phyloP scores from a whole-genome alignment of 2,329 filamentous ascomycete genomes.

The Helminthosporium solani region DNA sequence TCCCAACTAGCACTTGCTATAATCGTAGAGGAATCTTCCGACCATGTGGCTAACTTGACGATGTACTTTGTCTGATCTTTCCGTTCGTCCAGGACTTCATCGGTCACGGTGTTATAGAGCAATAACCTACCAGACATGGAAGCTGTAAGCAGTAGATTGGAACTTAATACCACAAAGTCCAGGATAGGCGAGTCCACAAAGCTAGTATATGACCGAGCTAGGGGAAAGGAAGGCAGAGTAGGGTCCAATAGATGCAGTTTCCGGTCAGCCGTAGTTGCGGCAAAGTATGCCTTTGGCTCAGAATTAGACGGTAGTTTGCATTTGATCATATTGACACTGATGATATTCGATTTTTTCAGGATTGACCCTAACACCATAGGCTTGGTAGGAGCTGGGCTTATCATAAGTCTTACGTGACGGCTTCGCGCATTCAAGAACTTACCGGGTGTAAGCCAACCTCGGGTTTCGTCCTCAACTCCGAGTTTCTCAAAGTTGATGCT shows the following conservation, averaged over 20 bases:
- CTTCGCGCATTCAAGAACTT: constrained; percentile 11
- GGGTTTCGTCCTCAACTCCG: constrained; percentile 46
- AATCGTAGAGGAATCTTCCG: constrained; percentile 31
- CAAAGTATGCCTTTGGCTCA: constrained; percentile 25
- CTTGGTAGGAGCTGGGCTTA: constrained; percentile 46
- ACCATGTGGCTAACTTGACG: constrained; percentile 51
- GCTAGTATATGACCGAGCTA: constrained; percentile 40
- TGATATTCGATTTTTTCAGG: constrained; percentile 55
- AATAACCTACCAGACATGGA: constrained; percentile 61
- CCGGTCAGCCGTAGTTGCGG: constrained; percentile 41
- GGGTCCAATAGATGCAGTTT: constrained; percentile 51
- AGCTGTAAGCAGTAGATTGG: constrained; percentile 52
- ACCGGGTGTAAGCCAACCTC: constrained; percentile 52
- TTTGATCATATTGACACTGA: constrained; percentile 50
- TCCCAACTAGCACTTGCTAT: constrained; percentile 65
- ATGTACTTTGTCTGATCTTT: constrained; percentile 62
- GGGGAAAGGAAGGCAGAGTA: constrained; percentile 28
- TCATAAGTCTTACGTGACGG: not conserved
- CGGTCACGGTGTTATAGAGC: constrained; percentile 46
- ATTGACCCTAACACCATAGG: constrained; percentile 46
- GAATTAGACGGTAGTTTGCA: constrained; percentile 26
- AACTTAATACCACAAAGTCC: constrained; percentile 48
- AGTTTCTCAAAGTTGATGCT: constrained; percentile 58
- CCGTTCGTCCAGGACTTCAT: constrained; percentile 48
- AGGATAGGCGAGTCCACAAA: constrained; percentile 57